Evolutionary conservation across 2,329 filamentous ascomycete genomes (phyloP).

Genomic region (Neofusicoccum umdonicola): DNA sequence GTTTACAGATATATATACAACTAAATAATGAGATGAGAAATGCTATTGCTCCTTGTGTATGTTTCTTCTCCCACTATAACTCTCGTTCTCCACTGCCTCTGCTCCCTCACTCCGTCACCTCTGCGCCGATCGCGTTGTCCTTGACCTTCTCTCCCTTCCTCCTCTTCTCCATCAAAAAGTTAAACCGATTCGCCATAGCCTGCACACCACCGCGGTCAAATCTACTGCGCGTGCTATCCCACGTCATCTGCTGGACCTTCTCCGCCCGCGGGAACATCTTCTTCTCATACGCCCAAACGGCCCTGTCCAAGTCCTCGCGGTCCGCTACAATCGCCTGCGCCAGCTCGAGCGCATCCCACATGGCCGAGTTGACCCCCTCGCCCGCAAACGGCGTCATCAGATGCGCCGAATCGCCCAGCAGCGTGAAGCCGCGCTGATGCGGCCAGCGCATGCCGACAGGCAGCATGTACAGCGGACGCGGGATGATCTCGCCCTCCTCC

Average conservation of each 20-base stretch:
- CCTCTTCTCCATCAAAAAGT: background rate
- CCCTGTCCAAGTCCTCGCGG: slow-evolving; percentile 24
- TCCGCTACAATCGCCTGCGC: slow-evolving; percentile 25
- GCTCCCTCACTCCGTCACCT: background rate
- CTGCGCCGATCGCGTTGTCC: background rate
- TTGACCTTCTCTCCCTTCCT: background rate
- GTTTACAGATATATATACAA: too few relatives aligned
- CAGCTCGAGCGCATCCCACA: slow-evolving; percentile 55
- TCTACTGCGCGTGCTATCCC: slow-evolving; percentile 7
- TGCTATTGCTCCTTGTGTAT: too few relatives aligned
- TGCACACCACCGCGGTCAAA: slow-evolving; percentile 21
- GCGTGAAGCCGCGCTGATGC: slow-evolving; percentile 49
- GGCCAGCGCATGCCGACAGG: slow-evolving; percentile 52
- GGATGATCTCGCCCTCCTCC: slow-evolving; percentile 15
- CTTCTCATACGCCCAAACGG: slow-evolving; percentile 25
- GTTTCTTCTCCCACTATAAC: too few relatives aligned
- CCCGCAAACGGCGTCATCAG: slow-evolving; percentile 59
- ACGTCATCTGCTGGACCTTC: slow-evolving; percentile 35
- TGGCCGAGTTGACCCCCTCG: slow-evolving; percentile 58
- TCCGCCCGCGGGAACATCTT: slow-evolving; percentile 26
- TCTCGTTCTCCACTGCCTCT: background rate
- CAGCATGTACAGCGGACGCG: slow-evolving; percentile 51
- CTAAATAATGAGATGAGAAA: too few relatives aligned
- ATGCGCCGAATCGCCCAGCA: slow-evolving; percentile 61
- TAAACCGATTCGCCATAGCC: slow-evolving; percentile 35